Percentiles rank a stretch among this genome's conserved stretches.
phyloP scores from a whole-genome alignment of 192 early-diverging fungal species.

The Rhizophlyctis rosea region DNA sequence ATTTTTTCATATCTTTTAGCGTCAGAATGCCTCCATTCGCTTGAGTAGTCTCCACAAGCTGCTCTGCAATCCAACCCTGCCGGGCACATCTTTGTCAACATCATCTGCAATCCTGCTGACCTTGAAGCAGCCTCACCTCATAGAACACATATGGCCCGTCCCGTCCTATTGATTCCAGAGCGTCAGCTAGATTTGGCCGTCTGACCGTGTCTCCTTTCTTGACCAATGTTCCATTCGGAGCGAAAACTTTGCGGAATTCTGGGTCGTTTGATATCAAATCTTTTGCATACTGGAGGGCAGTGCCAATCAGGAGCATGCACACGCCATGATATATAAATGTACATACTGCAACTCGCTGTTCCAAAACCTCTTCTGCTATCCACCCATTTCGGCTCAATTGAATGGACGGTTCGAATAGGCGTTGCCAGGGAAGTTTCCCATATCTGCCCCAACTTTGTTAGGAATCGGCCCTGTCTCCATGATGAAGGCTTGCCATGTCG shows the following conservation, averaged over 20 bases:
- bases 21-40: conserved; percentile 74
- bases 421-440: conserved; percentile 81
- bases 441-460: conserved; percentile 35
- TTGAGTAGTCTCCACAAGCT: conserved; percentile 63
- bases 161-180: conserved; percentile 36
- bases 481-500: conserved; percentile 2
- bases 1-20: conserved; percentile 66
- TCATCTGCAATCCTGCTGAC: neutral
- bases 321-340: neutral
- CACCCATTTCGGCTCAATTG: conserved; percentile 75
- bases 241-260: conserved; percentile 57
- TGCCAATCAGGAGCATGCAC: neutral
- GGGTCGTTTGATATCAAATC: conserved; percentile 38
- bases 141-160: conserved; percentile 45
- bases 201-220: conserved; percentile 58
- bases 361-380: conserved; percentile 48
- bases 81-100: neutral
- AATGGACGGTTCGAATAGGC: conserved; percentile 74
- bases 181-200: conserved; percentile 24
- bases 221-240: conserved; percentile 67
- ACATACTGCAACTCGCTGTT: conserved; percentile 32
- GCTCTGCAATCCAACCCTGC: conserved; percentile 54
- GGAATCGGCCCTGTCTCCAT: neutral
- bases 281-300: neutral
- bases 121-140: conserved; percentile 8